Percentiles rank a stretch among this genome's conserved stretches.
phyloP scores from a whole-genome alignment of 2,329 filamentous ascomycete species.

The Fusarium newnesense region DNA sequence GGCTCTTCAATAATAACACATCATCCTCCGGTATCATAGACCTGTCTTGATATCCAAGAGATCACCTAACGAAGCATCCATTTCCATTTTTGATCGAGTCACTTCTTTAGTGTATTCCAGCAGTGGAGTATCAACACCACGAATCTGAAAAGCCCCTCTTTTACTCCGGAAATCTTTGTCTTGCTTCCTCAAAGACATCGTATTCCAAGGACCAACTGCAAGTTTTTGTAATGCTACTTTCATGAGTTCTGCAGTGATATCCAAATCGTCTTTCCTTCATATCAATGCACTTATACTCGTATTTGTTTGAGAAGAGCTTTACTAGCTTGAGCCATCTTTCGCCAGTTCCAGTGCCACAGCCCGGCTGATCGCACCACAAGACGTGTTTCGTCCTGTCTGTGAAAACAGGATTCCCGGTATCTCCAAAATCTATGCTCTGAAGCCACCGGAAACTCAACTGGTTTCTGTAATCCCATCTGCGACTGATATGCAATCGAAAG shows the following conservation, averaged over 20 bases:
- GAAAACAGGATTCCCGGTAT: not conserved
- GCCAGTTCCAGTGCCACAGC: not conserved
- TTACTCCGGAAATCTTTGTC: not conserved
- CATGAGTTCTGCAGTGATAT: not conserved
- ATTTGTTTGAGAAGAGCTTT: not conserved
- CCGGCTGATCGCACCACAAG: slow-evolving; percentile 4
- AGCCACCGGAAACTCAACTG: not conserved
- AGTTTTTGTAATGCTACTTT: too few relatives aligned
- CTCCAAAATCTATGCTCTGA: not conserved
- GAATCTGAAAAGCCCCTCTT: rapidly evolving
- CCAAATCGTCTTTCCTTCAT: not conserved
- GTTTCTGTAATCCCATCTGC: not conserved
- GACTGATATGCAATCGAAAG: not conserved
- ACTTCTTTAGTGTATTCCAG: rapidly evolving
- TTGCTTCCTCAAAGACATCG: not conserved
- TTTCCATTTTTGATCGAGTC: rapidly evolving
- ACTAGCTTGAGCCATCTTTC: slow-evolving; percentile 3
- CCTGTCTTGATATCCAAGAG: too few relatives aligned
- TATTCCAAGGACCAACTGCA: not conserved
- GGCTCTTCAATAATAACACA: too few relatives aligned
- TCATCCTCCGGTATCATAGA: too few relatives aligned
- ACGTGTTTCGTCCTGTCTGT: not conserved
- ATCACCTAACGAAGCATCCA: not conserved
- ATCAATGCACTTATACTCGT: not conserved
- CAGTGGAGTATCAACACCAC: rapidly evolving